Conservation (phyloP, 2,329 filamentous ascomycete genomes). For the Apiospora koreana region DNA sequence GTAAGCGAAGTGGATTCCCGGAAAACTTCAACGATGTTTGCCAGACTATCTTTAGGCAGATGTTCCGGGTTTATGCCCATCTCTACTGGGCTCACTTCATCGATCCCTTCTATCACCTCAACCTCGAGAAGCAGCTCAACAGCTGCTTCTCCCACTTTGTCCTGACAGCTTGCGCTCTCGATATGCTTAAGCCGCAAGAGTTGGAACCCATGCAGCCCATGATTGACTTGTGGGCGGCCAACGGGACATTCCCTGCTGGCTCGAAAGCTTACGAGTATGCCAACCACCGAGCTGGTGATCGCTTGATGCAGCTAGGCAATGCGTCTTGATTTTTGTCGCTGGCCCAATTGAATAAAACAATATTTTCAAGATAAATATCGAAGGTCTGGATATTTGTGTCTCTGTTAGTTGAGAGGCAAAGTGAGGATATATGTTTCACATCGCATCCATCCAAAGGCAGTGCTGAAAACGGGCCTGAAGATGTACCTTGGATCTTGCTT, state of each 20-base stretch:
- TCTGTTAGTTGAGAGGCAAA: neutral
- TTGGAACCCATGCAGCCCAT: conserved; percentile 94
- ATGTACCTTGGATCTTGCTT: neutral
- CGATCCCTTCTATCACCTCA: conserved; percentile 81
- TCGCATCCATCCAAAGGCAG: no score
- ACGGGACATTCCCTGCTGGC: conserved; percentile 81
- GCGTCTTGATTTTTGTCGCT: neutral
- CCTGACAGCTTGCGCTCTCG: conserved; percentile 75
- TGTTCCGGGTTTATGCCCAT: conserved; percentile 98
- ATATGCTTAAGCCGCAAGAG: conserved; percentile 85
- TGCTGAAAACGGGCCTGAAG: neutral
- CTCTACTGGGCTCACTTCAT: conserved; percentile 96
- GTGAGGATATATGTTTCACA: neutral
- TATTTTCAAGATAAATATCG: neutral
- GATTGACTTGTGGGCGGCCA: conserved; percentile 87
- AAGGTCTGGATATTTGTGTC: conserved; percentile 1
- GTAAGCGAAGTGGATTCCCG: conserved; percentile 91
- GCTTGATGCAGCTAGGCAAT: conserved; percentile 51
- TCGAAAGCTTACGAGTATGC: conserved; percentile 68
- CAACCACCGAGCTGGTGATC: conserved; percentile 61
- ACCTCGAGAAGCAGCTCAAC: conserved; percentile 79
- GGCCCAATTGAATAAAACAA: neutral
- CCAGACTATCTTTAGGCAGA: conserved; percentile 93
- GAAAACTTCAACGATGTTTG: conserved; percentile 86
- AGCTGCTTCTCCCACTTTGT: conserved; percentile 87